Percentiles rank a stretch among this genome's conserved stretches.
Conservation (phyloP, 768 basidiomycete genomes). For the Boletus subcaerulescens region DNA sequence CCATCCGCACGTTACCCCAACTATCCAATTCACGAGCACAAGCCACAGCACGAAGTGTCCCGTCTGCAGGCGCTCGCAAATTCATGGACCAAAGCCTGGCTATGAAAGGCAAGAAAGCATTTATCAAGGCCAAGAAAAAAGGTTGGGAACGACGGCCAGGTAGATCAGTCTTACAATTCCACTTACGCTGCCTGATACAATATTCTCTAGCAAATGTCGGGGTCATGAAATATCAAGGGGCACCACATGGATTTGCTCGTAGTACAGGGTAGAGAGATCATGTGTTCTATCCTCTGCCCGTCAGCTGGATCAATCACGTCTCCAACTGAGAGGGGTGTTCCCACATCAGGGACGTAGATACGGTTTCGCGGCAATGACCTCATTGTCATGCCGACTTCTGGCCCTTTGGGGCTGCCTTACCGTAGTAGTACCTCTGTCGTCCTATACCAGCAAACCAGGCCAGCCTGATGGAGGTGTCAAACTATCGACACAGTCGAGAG, state of each 20-base stretch:
- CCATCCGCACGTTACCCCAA: slow-evolving; percentile 47
- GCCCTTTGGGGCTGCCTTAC: slow-evolving; percentile 13
- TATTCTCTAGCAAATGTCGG: slow-evolving; percentile 49
- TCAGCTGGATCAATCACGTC: neutral
- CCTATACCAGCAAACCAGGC: slow-evolving; percentile 57
- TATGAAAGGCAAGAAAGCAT: slow-evolving; percentile 36
- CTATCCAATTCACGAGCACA: slow-evolving; percentile 27
- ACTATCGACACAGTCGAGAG: neutral
- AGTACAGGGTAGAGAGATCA: slow-evolving; percentile 4
- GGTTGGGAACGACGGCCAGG: slow-evolving; percentile 63
- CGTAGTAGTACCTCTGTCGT: slow-evolving; percentile 43
- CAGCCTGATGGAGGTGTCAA: slow-evolving; percentile 33
- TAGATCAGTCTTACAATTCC: slow-evolving; percentile 27
- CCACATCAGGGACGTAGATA: neutral
- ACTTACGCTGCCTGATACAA: neutral
- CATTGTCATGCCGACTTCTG: slow-evolving; percentile 14
- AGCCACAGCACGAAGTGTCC: slow-evolving; percentile 42
- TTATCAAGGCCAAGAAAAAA: slow-evolving; percentile 35
- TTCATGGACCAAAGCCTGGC: slow-evolving; percentile 54
- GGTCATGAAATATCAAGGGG: slow-evolving; percentile 50
- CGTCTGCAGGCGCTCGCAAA: slow-evolving; percentile 46
- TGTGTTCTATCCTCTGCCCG: neutral
- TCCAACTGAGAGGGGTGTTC: neutral
- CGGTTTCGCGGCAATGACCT: neutral
- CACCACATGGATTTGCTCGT: slow-evolving; percentile 47